A percentile compares a stretch with the other conserved stretches of the same genome.
These are phyloP conservation scores for Peronospora farinosa DNA, from an alignment of 352 stramenopile genomes.

Conservation along the genomic window DNA sequence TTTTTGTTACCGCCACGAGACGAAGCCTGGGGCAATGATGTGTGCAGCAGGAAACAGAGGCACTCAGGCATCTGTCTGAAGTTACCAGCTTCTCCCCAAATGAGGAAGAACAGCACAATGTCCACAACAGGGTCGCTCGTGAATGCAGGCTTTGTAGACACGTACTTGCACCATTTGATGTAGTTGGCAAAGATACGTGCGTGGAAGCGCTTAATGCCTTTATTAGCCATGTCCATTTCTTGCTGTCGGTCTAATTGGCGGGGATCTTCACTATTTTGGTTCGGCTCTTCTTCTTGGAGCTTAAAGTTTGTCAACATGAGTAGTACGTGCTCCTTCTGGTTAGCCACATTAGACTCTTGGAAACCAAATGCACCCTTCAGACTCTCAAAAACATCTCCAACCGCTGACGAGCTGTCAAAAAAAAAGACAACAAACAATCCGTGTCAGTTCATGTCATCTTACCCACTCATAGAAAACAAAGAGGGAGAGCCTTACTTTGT, in stretches of 20 bases:
- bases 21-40: conserved; percentile 60
- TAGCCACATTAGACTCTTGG: conserved; percentile 82
- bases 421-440: conserved; percentile 9
- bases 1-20: conserved; percentile 52
- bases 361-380: conserved; percentile 94
- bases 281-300: conserved; percentile 50
- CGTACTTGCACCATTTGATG: conserved; percentile 85
- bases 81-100: conserved; percentile 83
- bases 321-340: conserved; percentile 75
- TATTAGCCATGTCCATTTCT: conserved; percentile 65
- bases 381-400: conserved; percentile 86
- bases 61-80: conserved; percentile 77
- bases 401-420: conserved; percentile 35
- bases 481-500: conserved; percentile 30
- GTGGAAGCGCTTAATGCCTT: conserved; percentile 75
- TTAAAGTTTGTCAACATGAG: conserved; percentile 82
- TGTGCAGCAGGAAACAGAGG: conserved; percentile 78
- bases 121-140: conserved; percentile 73
- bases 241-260: conserved; percentile 60
- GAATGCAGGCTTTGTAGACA: conserved; percentile 74
- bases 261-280: conserved; percentile 22
- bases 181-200: conserved; percentile 78
- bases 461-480: neutral
- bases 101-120: conserved; percentile 76
- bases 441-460: conserved; percentile 1